Conservation (phyloP, 169 alveolate genomes). For the Amoebophrya sp. region DNA sequence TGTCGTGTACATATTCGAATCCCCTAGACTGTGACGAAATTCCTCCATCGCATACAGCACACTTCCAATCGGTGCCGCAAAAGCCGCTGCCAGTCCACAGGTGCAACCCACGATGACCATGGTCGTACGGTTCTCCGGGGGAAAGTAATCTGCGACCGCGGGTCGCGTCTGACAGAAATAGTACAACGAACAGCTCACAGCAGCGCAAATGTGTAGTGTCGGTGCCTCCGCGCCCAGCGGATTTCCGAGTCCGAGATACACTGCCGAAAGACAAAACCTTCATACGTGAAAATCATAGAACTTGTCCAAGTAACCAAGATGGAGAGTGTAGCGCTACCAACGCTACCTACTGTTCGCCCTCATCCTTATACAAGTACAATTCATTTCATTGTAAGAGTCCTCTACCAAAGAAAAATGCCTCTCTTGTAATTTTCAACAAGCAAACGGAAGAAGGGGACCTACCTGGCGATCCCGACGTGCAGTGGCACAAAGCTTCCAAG, state of each 20-base stretch:
- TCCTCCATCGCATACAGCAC: constrained; percentile 12
- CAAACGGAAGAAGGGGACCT: too few relatives aligned
- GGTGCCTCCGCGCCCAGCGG: constrained; percentile 26
- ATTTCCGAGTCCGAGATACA: not conserved
- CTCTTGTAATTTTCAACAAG: too few relatives aligned
- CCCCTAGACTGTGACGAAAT: not conserved
- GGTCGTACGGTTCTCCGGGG: not conserved
- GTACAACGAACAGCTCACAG: not conserved
- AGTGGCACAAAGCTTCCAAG: not conserved
- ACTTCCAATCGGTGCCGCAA: not conserved
- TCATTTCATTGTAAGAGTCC: too few relatives aligned
- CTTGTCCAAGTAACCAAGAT: too few relatives aligned
- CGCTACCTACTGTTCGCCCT: too few relatives aligned
- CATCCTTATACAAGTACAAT: too few relatives aligned
- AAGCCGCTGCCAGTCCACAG: not conserved
- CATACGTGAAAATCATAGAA: too few relatives aligned
- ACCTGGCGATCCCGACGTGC: not conserved
- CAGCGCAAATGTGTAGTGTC: not conserved
- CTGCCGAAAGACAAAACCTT: not conserved
- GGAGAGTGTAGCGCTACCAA: too few relatives aligned
- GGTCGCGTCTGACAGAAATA: not conserved
- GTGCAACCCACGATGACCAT: constrained; percentile 21
- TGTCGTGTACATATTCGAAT: not conserved
- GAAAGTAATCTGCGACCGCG: not conserved
- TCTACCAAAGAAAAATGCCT: too few relatives aligned